Evolutionary conservation across 805 yeast species (phyloP).

Genomic region (Yarrowia sp.): DNA sequence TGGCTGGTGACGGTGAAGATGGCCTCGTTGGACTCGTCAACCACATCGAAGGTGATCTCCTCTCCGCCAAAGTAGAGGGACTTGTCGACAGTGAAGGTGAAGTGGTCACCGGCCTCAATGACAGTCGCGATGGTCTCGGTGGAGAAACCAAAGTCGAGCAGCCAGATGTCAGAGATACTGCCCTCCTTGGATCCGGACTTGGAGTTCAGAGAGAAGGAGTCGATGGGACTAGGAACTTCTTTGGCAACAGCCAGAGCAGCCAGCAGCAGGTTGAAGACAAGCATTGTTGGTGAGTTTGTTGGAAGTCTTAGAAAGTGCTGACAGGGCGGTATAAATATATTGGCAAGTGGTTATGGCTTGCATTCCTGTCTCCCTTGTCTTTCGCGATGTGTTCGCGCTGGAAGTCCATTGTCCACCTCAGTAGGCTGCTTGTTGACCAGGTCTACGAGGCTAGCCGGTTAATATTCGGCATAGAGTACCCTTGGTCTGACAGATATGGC

Average conservation of each 20-base stretch:
- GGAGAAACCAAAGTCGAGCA: not conserved
- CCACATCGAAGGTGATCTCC: not conserved
- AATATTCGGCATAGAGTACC: too few species aligned
- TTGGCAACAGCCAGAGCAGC: not conserved
- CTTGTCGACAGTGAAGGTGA: not conserved
- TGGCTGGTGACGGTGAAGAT: not conserved
- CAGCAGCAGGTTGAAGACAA: not conserved
- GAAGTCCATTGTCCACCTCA: not conserved
- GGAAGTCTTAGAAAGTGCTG: not conserved
- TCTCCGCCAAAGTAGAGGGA: not conserved
- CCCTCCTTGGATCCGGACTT: not conserved
- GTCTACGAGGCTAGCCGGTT: not conserved
- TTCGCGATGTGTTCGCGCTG: not conserved
- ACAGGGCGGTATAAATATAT: not conserved
- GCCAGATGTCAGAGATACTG: not conserved
- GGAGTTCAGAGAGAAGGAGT: not conserved
- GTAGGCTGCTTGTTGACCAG: not conserved
- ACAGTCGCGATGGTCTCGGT: not conserved
- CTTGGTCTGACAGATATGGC: not conserved
- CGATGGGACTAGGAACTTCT: not conserved
- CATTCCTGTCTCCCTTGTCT: not conserved
- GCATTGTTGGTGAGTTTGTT: not conserved
- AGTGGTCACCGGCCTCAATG: not conserved
- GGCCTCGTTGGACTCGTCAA: not conserved
- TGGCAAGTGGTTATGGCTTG: not conserved